These are phyloP conservation scores for Tulasnella sp. DNA, from an alignment of 768 basidiomycete species.

Conservation along the genomic window DNA sequence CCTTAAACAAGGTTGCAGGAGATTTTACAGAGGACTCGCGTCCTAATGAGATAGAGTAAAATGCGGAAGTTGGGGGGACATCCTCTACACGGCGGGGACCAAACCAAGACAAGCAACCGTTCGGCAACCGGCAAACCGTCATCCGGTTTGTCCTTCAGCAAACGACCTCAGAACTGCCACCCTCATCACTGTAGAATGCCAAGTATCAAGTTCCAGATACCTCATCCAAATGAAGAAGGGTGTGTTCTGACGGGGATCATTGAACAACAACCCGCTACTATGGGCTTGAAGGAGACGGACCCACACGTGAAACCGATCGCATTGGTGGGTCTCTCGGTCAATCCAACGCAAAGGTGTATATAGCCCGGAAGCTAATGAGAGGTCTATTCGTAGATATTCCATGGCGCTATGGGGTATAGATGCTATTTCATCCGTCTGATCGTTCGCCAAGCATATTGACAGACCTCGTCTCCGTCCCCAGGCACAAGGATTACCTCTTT, in stretches of 20 bases:
- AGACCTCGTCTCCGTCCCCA: too few relatives aligned
- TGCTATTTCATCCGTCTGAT: background rate
- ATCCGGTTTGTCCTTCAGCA: background rate
- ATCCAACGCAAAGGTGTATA: background rate
- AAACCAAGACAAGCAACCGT: background rate
- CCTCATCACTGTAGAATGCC: background rate
- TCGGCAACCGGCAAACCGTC: background rate
- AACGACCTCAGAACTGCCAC: background rate
- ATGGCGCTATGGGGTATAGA: constrained; percentile 72
- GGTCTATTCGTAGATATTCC: constrained; percentile 54
- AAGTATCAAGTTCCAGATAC: constrained; percentile 8
- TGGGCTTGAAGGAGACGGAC: background rate
- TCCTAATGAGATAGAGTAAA: too few relatives aligned
- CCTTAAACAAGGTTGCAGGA: too few relatives aligned
- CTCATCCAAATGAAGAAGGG: background rate
- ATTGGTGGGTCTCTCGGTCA: background rate
- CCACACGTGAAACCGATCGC: background rate
- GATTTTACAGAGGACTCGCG: too few relatives aligned
- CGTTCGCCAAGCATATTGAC: background rate
- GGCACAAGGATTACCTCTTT: constrained; percentile 57
- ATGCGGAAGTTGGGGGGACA: too few relatives aligned
- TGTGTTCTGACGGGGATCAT: background rate
- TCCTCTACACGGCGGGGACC: background rate
- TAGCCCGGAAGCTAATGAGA: background rate
- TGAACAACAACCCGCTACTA: background rate